Conservation (phyloP, 2,329 filamentous ascomycete genomes). For the Aureobasidium sp. region DNA sequence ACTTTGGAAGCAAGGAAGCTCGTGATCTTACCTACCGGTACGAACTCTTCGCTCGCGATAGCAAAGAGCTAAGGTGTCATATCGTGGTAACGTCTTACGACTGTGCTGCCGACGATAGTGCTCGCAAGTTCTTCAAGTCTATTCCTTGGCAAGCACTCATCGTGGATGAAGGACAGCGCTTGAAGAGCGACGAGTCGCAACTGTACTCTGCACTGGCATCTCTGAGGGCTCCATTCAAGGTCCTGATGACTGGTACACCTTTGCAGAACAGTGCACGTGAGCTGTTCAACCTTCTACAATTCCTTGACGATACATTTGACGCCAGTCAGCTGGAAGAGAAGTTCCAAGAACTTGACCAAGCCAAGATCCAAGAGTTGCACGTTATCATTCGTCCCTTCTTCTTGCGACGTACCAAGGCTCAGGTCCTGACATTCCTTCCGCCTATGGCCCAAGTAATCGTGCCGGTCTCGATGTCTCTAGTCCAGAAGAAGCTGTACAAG, state of each 20-base stretch:
- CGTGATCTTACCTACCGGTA: conserved; percentile 82
- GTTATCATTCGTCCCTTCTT: conserved; percentile 81
- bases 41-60: conserved; percentile 80
- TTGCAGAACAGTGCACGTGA: conserved; percentile 97
- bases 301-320: conserved; percentile 78
- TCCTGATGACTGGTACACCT: conserved; percentile 89
- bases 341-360: conserved; percentile 81
- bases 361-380: conserved; percentile 85
- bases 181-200: conserved; percentile 92
- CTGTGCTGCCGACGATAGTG: conserved; percentile 78
- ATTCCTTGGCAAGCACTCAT: conserved; percentile 90
- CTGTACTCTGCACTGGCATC: conserved; percentile 79
- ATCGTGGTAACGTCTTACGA: conserved; percentile 97
- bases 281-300: conserved; percentile 96
- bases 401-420: conserved; percentile 84
- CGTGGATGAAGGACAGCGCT: conserved; percentile 93
- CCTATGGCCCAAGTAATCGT: conserved; percentile 96
- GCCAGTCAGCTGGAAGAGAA: conserved; percentile 79
- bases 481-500: conserved; percentile 96
- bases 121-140: conserved; percentile 69
- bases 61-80: conserved; percentile 81
- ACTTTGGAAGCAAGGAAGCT: conserved; percentile 81
- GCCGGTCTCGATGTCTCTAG: conserved; percentile 92
- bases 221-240: conserved; percentile 83
- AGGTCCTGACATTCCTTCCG: conserved; percentile 91